Base-by-base conservation (phyloP, 2,329 filamentous ascomycete species). In the Hirsutella minnesotensis region DNA sequence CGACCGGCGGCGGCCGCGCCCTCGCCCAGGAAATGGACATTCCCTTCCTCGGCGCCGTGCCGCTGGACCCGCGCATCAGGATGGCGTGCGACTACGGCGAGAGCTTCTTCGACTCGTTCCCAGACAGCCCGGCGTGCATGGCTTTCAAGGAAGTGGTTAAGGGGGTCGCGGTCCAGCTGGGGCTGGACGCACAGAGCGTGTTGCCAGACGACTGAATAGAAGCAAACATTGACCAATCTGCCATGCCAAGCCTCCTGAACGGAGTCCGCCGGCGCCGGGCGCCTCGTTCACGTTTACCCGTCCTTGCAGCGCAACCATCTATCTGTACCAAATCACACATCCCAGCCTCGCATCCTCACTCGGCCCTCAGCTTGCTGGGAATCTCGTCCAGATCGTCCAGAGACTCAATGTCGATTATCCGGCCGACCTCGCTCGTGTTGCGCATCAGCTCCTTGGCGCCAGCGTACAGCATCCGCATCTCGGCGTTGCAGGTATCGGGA, bases 41-140 rank as follows among this genome's bases (percentile, higher is more conserved):
- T 13, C 86, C 86, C 0, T 98, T 94, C 59, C 63, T 98, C 21
- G 92, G 92, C 1, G 76, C 84, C 12, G 89, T 98, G 12, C 92
- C 92, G 31, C 66, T 98, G 41, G 92, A 98, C 56, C 90, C 92
- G 3, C 72, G 90, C 48, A 95, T 98, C 51, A 86, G 92, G 9
- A 94, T 95, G 85, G 83, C 89, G 3, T 95, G 90, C 57, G 92
- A 98, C 62, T 95, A 86, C 62, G 92, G 94, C 5, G 92, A 98
- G 75, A 95, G 88, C 63, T 98, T 94, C 64, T 85, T 96, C 56
- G 89, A 96, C 56, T 82, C 80, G 20, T 98, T 87, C 61, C 87
- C 90, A 0, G 89, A 96, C 53, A 95, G 87, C 51, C 90, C 92
- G 29, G 89, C 92, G 2, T 94, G 87, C 56, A 69, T 73, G 51